Conservation (phyloP, 257 asterid species). For the Fraxinus anomala region DNA sequence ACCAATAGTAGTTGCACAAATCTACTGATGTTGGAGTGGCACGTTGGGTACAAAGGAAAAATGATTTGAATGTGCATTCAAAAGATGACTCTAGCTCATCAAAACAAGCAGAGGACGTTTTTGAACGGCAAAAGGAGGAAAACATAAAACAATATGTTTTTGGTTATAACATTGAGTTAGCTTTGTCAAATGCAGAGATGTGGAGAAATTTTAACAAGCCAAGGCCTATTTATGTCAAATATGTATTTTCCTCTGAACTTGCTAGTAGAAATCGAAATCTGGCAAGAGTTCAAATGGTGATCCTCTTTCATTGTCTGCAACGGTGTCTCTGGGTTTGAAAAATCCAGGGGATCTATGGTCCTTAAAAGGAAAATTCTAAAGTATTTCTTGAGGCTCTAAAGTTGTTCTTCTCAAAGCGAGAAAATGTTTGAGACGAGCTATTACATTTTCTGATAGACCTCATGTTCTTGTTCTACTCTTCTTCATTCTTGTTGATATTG, state of each 20-base stretch:
- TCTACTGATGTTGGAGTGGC: conserved; percentile 5
- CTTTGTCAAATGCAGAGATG: conserved; percentile 85
- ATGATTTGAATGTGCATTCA: conserved; percentile 83
- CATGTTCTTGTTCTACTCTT: conserved; percentile 19
- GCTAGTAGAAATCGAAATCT: conserved; percentile 69
- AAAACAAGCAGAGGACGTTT: conserved; percentile 63
- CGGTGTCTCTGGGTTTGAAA: conserved; percentile 79
- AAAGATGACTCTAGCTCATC: conserved; percentile 76
- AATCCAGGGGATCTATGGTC: conserved; percentile 93
- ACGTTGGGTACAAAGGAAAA: conserved; percentile 81
- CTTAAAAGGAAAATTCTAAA: conserved; percentile 71
- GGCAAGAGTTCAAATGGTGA: conserved; percentile 46
- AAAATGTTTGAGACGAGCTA: conserved; percentile 59
- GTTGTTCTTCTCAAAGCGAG: conserved; percentile 63
- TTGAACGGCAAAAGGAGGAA: conserved; percentile 67
- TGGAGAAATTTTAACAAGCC: conserved; percentile 90
- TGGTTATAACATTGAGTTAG: conserved; percentile 86
- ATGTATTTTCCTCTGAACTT: conserved; percentile 47
- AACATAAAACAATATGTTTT: conserved; percentile 76
- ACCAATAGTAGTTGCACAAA: neutral
- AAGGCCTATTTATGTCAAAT: conserved; percentile 75
- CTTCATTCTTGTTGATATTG: conserved; percentile 9
- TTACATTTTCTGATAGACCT: neutral
- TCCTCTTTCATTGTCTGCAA: conserved; percentile 67
- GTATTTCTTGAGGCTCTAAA: conserved; percentile 83